Evolutionary conservation across 768 basidiomycete genomes (phyloP), one percentile per base, ranked within the genome.

Genomic region (Amanita polypyramis): DNA sequence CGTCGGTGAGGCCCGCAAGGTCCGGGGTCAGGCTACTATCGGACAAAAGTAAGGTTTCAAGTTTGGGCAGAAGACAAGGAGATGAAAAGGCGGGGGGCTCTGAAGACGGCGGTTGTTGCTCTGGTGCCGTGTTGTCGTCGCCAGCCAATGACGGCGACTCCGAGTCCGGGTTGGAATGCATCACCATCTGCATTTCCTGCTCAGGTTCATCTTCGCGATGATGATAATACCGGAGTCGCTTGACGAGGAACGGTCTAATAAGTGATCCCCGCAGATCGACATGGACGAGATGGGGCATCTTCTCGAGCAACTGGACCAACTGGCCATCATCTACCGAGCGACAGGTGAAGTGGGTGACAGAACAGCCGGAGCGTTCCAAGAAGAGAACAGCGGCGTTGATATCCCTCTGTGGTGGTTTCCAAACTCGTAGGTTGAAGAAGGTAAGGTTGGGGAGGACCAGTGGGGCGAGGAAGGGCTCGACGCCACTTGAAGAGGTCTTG

Each of bases 211-310:
- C 35, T 19, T 36, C 35, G 34, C 6, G 32, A n/a, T n/a, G 15
- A 14, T 12, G 19, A 44, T 14, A 5, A 19, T 20, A 10, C 3
- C 17, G 36, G 10, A 46, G 27, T n/a, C 45, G 45, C n/a, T 23
- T 17, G 20, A 46, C 23, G 9, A 46, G 23, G 4, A 34, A 37
- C 2, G 34, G 45, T 23, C 36, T 37, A 34, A 46, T 46, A 23
- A 37, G 45, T 20, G 45, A 17, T 17, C 45, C 45, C 20, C 34
- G 23, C 20, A 46, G 5, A 8, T 35, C 45, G 20, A 35, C 45
- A 19, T 37, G 45, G 11, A 36, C 19, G 36, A 46, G 32, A 10
- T 46, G 45, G 45, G 45, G 45, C 23, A 46, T 23, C 17, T 46
- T 46, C 20, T 46, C 45, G 21, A 46, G 25, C 14, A 46, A 23